Conservation (phyloP, 768 basidiomycete genomes). For the Auriculariales sp. region DNA sequence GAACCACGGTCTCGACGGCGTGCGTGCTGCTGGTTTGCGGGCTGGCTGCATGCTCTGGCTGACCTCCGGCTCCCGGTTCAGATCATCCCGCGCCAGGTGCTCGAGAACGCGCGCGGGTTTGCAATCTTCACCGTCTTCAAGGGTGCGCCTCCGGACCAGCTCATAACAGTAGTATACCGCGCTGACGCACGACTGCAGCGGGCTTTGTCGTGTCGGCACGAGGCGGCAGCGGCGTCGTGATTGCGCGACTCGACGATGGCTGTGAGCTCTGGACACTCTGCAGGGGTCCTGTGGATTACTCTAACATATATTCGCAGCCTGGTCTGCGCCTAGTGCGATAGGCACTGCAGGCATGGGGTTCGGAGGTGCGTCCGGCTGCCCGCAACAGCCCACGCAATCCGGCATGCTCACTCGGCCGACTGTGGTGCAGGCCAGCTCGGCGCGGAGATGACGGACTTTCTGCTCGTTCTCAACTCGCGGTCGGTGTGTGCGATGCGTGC, state of each 20-base stretch:
- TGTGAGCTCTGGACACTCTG: slow-evolving; percentile 32
- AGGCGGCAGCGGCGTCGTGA: slow-evolving; percentile 79
- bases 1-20: slow-evolving; percentile 77
- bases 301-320: slow-evolving; percentile 32
- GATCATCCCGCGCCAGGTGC: slow-evolving; percentile 41
- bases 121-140: slow-evolving; percentile 88
- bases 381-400: too few species aligned
- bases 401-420: background rate
- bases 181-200: slow-evolving; percentile 5
- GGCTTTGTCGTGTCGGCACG: slow-evolving; percentile 24
- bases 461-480: slow-evolving; percentile 75
- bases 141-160: slow-evolving; percentile 37
- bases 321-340: slow-evolving; percentile 92
- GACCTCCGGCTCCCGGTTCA: slow-evolving; percentile 12
- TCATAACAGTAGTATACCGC: background rate
- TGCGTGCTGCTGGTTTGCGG: slow-evolving; percentile 15
- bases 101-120: slow-evolving; percentile 55
- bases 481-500: slow-evolving; percentile 32
- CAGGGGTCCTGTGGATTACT: slow-evolving; percentile 1
- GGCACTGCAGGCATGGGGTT: slow-evolving; percentile 84
- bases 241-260: slow-evolving; percentile 69
- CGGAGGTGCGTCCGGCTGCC: slow-evolving; percentile 42
- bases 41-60: background rate
- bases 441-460: slow-evolving; percentile 82
- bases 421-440: slow-evolving; percentile 34